Conservation (phyloP, 2,329 filamentous ascomycete species). For the Chalara sp. region DNA sequence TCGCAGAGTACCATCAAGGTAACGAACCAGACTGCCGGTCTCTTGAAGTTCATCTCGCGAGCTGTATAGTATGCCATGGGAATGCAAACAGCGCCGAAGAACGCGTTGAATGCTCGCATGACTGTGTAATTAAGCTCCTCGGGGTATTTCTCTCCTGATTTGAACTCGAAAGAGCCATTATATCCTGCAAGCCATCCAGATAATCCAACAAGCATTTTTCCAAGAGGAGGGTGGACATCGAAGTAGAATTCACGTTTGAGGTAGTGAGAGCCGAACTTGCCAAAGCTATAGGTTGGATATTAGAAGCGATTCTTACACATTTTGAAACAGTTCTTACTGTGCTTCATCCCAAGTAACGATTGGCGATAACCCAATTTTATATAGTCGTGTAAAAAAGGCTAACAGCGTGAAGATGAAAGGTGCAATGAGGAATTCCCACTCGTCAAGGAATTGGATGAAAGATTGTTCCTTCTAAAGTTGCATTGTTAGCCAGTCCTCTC, state of each 20-base stretch:
- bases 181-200: conserved; percentile 96
- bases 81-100: conserved; percentile 87
- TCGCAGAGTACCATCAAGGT: conserved; percentile 97
- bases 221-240: conserved; percentile 88
- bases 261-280: conserved; percentile 98
- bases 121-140: conserved; percentile 93
- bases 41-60: conserved; percentile 78
- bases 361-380: conserved; percentile 63
- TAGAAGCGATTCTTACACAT: conserved; percentile 30
- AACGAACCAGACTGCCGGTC: conserved; percentile 87
- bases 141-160: conserved; percentile 94
- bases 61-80: conserved; percentile 95
- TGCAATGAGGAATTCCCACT: conserved; percentile 57
- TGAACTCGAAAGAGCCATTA: conserved; percentile 99
- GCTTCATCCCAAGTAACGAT: conserved; percentile 75
- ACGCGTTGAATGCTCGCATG: conserved; percentile 96
- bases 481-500: conserved; percentile 16
- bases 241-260: conserved; percentile 99
- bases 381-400: conserved; percentile 61
- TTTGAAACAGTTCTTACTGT: conserved; percentile 45
- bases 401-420: conserved; percentile 54
- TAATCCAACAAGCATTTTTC: conserved; percentile 96
- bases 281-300: conserved; percentile 51
- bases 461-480: conserved; percentile 40
- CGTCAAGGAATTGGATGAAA: conserved; percentile 53